Evolutionary conservation across 2,329 filamentous ascomycete species (phyloP).

Genomic region (Clarireedia sp.): DNA sequence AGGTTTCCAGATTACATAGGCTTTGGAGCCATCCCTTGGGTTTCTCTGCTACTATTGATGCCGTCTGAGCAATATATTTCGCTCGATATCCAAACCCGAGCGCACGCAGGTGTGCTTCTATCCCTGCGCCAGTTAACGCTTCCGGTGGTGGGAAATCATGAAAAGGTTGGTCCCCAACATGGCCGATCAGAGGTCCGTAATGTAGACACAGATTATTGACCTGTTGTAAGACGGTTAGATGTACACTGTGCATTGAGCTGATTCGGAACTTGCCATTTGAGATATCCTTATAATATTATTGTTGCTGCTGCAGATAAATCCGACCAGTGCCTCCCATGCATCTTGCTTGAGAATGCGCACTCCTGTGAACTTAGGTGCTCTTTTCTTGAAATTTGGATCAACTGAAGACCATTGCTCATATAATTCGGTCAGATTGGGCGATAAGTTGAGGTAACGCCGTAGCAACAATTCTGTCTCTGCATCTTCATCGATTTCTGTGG

Average conservation of each 20-base stretch:
- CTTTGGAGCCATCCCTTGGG: slow-evolving; percentile 68
- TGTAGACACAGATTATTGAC: slow-evolving; percentile 80
- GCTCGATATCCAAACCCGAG: slow-evolving; percentile 93
- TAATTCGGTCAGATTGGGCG: slow-evolving; percentile 63
- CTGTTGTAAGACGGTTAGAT: slow-evolving; percentile 30
- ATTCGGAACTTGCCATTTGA: slow-evolving; percentile 61
- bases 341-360: slow-evolving; percentile 91
- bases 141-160: slow-evolving; percentile 80
- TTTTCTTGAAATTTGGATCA: slow-evolving; percentile 82
- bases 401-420: slow-evolving; percentile 82
- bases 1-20: slow-evolving; percentile 73
- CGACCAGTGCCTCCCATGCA: slow-evolving; percentile 87
- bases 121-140: slow-evolving; percentile 61
- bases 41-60: slow-evolving; percentile 60
- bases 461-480: slow-evolving; percentile 71
- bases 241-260: not conserved
- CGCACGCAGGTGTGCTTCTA: slow-evolving; percentile 71
- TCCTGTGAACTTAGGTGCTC: slow-evolving; percentile 79
- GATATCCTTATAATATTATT: slow-evolving; percentile 95
- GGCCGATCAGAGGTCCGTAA: slow-evolving; percentile 71
- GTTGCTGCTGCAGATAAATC: slow-evolving; percentile 98
- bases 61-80: slow-evolving; percentile 84
- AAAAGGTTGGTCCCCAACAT: slow-evolving; percentile 62
- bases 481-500: slow-evolving; percentile 31
- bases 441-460: slow-evolving; percentile 79